These are phyloP conservation scores for Sugiyamaella qingdaonensis DNA, from an alignment of 805 yeast species.

Conservation along the genomic window DNA sequence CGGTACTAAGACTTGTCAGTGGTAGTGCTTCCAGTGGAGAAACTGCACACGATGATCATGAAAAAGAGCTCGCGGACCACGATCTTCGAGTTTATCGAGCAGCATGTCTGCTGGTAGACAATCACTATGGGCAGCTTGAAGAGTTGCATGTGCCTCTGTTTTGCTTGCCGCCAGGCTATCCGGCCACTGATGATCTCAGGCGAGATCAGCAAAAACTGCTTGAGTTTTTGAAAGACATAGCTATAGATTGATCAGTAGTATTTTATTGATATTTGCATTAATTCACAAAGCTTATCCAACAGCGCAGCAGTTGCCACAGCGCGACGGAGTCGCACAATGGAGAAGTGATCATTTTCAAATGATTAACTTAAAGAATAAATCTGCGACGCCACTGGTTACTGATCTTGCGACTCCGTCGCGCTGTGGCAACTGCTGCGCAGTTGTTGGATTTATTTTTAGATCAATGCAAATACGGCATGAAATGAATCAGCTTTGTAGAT, in stretches of 20 bases:
- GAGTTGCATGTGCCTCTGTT: slow-evolving; percentile 22
- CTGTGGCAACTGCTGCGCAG: too few species aligned
- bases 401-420: too few species aligned
- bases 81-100: slow-evolving; percentile 16
- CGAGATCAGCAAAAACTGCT: slow-evolving; percentile 18
- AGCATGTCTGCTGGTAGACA: slow-evolving; percentile 4
- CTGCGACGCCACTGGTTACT: too few species aligned
- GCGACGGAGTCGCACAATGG: too few species aligned
- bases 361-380: too few species aligned
- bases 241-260: not conserved
- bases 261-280: not conserved
- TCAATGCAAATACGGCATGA: too few species aligned
- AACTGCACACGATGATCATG: not conserved
- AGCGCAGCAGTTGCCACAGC: too few species aligned
- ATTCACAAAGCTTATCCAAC: not conserved
- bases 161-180: slow-evolving; percentile 8
- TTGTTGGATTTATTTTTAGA: too few species aligned
- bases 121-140: slow-evolving; percentile 9
- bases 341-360: not conserved
- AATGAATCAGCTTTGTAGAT: too few species aligned
- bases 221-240: slow-evolving; percentile 17
- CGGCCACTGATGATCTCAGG: slow-evolving; percentile 1
- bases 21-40: slow-evolving; percentile 6
- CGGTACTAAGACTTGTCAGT: slow-evolving; percentile 14
- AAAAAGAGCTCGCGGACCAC: slow-evolving; percentile 12